Conservation (phyloP, 208 protist genomes). For the Leishmania mexicana region DNA sequence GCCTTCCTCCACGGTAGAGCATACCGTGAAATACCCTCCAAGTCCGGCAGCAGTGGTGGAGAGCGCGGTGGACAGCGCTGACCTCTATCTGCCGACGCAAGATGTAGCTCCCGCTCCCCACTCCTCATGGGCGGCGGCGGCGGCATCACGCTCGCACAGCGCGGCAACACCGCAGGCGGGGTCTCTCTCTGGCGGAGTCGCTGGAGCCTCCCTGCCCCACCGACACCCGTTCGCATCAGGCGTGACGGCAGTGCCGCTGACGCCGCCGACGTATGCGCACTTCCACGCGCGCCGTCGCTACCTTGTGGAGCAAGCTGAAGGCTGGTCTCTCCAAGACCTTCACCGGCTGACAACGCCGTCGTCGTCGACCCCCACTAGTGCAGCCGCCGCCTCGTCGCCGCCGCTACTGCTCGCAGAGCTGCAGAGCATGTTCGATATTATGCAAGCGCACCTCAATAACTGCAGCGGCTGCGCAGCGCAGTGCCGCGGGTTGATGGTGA, state of each 20-base stretch:
- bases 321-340: slow-evolving; percentile 28
- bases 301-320: slow-evolving; percentile 26
- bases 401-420: slow-evolving; percentile 23
- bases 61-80: not conserved
- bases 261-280: not conserved
- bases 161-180: not conserved
- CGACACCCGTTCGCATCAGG: not conserved
- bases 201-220: not conserved
- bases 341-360: slow-evolving; percentile 8
- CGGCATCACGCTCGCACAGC: not conserved
- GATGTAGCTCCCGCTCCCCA: not conserved
- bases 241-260: not conserved
- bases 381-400: not conserved
- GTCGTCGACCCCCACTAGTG: not conserved
- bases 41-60: not conserved
- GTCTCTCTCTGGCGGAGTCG: not conserved
- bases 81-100: not conserved
- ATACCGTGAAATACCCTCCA: not conserved
- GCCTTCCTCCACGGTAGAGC: not conserved
- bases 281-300: slow-evolving; percentile 17
- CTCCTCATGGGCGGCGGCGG: not conserved
- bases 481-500: not conserved
- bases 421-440: not conserved
- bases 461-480: slow-evolving; percentile 17
- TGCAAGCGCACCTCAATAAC: slow-evolving; percentile 14